phyloP scores from a whole-genome alignment of 306 rosid species.

The Begonia loranthoides region DNA sequence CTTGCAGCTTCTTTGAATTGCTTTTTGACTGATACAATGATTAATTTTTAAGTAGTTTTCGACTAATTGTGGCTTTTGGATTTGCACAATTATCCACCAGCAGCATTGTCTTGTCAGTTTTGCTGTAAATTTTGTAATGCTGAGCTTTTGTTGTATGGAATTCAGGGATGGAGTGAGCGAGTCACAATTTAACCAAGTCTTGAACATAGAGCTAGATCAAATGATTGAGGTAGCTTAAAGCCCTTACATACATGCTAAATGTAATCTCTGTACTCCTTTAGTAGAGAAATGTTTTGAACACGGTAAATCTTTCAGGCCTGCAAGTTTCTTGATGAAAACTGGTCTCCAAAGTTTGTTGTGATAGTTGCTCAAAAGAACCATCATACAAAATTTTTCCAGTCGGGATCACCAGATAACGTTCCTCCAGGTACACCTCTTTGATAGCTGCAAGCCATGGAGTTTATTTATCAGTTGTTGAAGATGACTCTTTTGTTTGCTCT shows the following conservation, averaged over 20 bases:
- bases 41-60: no score
- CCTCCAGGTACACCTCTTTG: conserved; percentile 44
- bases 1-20: no score
- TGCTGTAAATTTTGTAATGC: background rate
- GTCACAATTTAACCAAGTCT: conserved; percentile 69
- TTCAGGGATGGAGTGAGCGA: conserved; percentile 83
- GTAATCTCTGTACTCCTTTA: no score
- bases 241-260: no score
- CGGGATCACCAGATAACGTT: conserved; percentile 64
- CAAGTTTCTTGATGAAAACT: conserved; percentile 65
- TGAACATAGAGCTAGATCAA: conserved; percentile 62
- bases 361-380: conserved; percentile 90
- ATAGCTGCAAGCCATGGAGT: background rate
- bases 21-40: no score
- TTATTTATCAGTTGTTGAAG: no score
- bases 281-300: background rate
- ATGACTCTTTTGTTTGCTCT: background rate
- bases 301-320: conserved; percentile 36
- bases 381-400: conserved; percentile 80
- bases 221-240: conserved; percentile 45
- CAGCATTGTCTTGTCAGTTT: no score
- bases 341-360: conserved; percentile 76
- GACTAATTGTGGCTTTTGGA: no score
- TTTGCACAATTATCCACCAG: no score
- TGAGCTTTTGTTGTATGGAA: background rate